These are phyloP conservation scores for Cnidoscolus chayamansa DNA, from an alignment of 441 rosid genomes.

Conservation along the genomic window DNA sequence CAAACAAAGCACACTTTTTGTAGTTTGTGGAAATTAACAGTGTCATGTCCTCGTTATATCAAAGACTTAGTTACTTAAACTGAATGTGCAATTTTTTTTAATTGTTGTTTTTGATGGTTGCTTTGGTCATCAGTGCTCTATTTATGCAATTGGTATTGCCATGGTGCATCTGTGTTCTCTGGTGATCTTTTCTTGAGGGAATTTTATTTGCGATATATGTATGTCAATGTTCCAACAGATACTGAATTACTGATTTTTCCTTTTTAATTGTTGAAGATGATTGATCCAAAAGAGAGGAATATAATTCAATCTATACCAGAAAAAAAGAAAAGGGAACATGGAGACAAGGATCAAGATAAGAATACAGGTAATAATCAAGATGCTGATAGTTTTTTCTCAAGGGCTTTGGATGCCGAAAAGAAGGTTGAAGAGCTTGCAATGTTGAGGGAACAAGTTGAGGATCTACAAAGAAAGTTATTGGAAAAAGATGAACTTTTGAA, in stretches of 20 bases:
- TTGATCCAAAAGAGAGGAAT: conserved; percentile 57
- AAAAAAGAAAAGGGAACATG: conserved; percentile 62
- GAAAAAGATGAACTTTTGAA: conserved; percentile 85
- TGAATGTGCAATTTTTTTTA: not conserved
- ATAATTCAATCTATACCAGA: conserved; percentile 51
- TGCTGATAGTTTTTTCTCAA: conserved; percentile 45
- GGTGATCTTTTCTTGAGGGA: not conserved
- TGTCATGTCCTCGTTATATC: not conserved
- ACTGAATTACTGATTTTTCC: conserved; percentile 19
- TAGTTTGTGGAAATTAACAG: not conserved
- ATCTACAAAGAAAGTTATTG: conserved; percentile 54
- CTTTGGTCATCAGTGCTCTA: not conserved
- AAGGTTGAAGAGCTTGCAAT: conserved; percentile 55
- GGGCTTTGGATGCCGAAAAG: conserved; percentile 46
- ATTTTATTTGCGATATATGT: not conserved
- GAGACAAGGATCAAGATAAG: conserved; percentile 45
- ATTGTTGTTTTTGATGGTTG: not conserved
- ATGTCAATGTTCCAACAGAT: not conserved
- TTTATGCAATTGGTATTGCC: not conserved
- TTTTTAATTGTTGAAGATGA: conserved; percentile 34
- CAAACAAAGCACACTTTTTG: not conserved
- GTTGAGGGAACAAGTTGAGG: conserved; percentile 69
- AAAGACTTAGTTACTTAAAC: not conserved
- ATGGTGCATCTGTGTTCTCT: not conserved
- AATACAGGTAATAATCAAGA: conserved; percentile 42